Evolutionary conservation across 2,329 filamentous ascomycete species (phyloP), one percentile per base, ranked within the genome.

Genomic region (Claviceps pusilla): DNA sequence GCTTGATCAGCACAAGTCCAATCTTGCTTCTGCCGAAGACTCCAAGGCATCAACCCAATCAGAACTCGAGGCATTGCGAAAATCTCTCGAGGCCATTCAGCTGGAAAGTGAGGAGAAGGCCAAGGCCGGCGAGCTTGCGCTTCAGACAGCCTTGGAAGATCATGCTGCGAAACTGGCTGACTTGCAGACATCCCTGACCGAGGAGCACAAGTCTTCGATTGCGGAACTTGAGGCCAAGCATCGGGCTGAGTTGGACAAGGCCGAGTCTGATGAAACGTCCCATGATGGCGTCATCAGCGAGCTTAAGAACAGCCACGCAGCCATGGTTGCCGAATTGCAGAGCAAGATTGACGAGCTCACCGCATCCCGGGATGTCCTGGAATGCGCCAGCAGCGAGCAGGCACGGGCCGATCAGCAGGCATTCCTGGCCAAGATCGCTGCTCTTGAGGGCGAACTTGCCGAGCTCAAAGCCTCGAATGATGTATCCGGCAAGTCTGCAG

Each of bases 331-430:
- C 29, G 73, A 74, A 24, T 66, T 83, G 48, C 75, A 82, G 64
- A 74, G 70, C 61, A 76, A 78, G 65, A 70, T 84, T 37, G 73
- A 79, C 24, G 74, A 76, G 45, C 64, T 82, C 52, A 70, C 70
- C 1, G 69, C 73, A 1, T 73, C 75, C 2, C 75, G 74, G 51
- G 64, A 66, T n/a, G 66, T 68, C 4, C 62, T 77, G 7, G 72
- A 76, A 61, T 66, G 68, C 29, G 70, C 72, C 12, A 73, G 71
- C 59, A 69, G 72, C 51, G 68, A 71, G 43, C 74, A 71, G 59
- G 56, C 72, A 29, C 72, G 75, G 51, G 68, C 67, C 28, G 73
- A 75, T 55, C 66, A 70, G 39, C 70, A 74, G 49, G 72, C 72
- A 1, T 73, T 69, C 54, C 66, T 67, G 16, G 66, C 69, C 39